Percentiles rank a stretch among this genome's conserved stretches.
Evolutionary conservation across 2,329 filamentous ascomycete genomes (phyloP).

Genomic region (Hymenoscyphus occultus): DNA sequence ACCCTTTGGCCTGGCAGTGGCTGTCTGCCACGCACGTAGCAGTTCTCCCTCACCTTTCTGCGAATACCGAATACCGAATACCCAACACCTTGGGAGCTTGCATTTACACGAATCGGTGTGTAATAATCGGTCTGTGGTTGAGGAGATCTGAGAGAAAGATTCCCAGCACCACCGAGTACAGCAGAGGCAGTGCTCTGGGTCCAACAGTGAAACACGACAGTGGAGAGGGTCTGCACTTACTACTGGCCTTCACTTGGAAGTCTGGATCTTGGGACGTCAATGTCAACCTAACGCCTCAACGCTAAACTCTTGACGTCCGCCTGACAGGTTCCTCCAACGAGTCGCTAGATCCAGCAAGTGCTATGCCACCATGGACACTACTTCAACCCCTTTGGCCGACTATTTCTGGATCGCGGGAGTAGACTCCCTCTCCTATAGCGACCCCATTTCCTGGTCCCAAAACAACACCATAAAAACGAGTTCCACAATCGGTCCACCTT

Average conservation of each 20-base stretch:
- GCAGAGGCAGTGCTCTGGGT: neutral
- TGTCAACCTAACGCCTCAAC: constrained; percentile 21
- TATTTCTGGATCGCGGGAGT: constrained; percentile 76
- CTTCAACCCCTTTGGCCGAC: constrained; percentile 65
- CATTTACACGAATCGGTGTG: neutral
- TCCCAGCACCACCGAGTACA: neutral
- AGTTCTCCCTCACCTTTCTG: no score
- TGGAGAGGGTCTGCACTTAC: neutral
- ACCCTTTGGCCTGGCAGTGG: neutral
- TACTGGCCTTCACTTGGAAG: neutral
- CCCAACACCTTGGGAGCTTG: neutral
- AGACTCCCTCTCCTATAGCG: constrained; percentile 64
- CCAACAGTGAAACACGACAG: neutral
- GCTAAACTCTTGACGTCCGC: constrained; percentile 12
- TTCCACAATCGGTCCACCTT: constrained; percentile 28
- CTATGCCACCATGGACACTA: constrained; percentile 37
- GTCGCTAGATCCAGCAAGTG: constrained; percentile 7
- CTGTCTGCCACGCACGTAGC: neutral
- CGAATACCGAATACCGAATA: neutral
- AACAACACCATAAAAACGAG: constrained; percentile 26
- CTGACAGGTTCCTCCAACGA: constrained; percentile 6
- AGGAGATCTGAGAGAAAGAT: neutral
- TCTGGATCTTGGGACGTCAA: constrained; percentile 17
- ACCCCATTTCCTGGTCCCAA: constrained; percentile 43
- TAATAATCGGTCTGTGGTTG: neutral